Evolutionary conservation across 352 stramenopile species (phyloP).

Genomic region (Pythium pyrilobum): DNA sequence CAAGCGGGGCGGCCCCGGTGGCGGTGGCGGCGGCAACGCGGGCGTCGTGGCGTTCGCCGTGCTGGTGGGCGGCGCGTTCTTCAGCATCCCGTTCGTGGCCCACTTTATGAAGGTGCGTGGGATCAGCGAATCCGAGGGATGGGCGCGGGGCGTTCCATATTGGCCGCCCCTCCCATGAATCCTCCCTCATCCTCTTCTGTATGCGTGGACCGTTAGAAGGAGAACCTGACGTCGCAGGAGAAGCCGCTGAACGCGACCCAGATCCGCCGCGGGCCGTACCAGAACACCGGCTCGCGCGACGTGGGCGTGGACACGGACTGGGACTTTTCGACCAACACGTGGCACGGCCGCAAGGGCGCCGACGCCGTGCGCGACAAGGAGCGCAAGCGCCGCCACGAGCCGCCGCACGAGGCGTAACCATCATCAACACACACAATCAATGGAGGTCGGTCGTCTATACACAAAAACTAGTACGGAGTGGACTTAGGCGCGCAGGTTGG

Average conservation of each 20-base stretch:
- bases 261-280: constrained; percentile 75
- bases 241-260: constrained; percentile 61
- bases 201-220: too few relatives aligned
- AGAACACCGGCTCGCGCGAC: constrained; percentile 77
- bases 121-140: neutral
- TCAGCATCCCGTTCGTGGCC: constrained; percentile 66
- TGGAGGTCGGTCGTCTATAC: neutral
- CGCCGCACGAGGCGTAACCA: neutral
- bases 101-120: constrained; percentile 56
- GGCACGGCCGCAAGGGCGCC: constrained; percentile 37
- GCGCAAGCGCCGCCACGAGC: constrained; percentile 7
- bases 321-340: constrained; percentile 70
- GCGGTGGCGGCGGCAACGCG: constrained; percentile 23
- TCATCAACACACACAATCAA: neutral
- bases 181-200: too few relatives aligned
- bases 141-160: too few relatives aligned
- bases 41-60: constrained; percentile 38
- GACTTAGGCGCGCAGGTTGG: constrained; percentile 37
- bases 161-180: too few relatives aligned
- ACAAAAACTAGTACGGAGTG: neutral
- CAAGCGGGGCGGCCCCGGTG: neutral
- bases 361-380: constrained; percentile 23
- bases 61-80: constrained; percentile 52
- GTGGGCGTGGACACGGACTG: constrained; percentile 78
- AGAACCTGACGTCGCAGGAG: constrained; percentile 56